Base-by-base conservation (phyloP, 2,329 filamentous ascomycete species). In the Zopfia rhizophila region DNA sequence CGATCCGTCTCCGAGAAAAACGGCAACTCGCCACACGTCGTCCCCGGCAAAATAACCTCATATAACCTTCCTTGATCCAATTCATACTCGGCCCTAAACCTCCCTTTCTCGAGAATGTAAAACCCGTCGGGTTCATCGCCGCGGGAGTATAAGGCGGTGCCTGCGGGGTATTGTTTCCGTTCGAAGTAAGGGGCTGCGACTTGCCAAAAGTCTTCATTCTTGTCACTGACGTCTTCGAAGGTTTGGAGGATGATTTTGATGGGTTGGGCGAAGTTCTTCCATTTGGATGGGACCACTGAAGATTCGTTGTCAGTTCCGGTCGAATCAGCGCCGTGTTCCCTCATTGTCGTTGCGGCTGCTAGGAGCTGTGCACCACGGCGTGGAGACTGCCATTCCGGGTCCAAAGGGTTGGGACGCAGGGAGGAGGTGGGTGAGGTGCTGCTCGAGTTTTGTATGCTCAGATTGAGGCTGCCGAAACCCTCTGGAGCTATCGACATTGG, bases 151-250 rank as follows among this genome's bases (percentile, higher is more conserved):
- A 99, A 76, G 3, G 90, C 78, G 1, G 86, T 86, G 3, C 90
- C 91, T 0, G 85, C 81, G 0, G 79, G 58, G 53, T 87, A 90
- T 49, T 88, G 83, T 51, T 83, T 83, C 31, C 84, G 83, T 27
- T 77, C 74, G 65, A 99, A 97, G 74, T 89, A 97, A 0, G 82
- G 78, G 4, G 84, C 84, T 0, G 86, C 87, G 1, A 84, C 84
- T 72, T 92, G 93, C 94, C 94, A 99, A 68, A 97, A 97, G 70
- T 97, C 92, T 70, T 96, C 91, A 64, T 93, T 94, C 69, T 89
- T 86, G 39, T 85, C 78, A 38, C 90, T 95, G 10, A 97, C 78
- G 31, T 91, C 89, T 65, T 94, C 88, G 75, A 99, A 97, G n/a
- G 94, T 90, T 68, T 97, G 93, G 17, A 99, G 81, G 71, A 99